These are phyloP conservation scores for Apiospora marii DNA, from an alignment of 2,329 filamentous ascomycete genomes.

Conservation along the genomic window DNA sequence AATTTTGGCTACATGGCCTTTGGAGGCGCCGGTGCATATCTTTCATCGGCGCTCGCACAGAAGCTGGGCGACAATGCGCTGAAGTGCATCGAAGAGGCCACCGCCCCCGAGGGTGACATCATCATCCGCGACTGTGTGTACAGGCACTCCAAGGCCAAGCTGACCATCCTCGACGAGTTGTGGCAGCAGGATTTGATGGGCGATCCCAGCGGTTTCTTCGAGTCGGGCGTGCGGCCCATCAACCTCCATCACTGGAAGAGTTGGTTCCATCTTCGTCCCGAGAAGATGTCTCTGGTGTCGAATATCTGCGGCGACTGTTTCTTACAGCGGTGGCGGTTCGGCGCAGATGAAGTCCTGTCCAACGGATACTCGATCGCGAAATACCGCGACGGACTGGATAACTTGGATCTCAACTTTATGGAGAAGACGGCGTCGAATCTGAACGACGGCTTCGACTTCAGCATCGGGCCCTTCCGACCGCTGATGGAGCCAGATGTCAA, in stretches of 20 bases:
- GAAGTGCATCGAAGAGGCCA: conserved; percentile 54
- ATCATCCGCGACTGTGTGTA: conserved; percentile 66
- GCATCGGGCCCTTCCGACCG: conserved; percentile 59
- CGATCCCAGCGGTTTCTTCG: conserved; percentile 67
- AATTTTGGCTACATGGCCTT: conserved; percentile 66
- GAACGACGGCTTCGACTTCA: conserved; percentile 58
- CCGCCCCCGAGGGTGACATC: conserved; percentile 57
- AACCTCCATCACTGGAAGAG: conserved; percentile 71
- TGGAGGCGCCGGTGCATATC: conserved; percentile 67
- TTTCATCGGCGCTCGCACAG: conserved; percentile 60
- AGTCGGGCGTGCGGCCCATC: conserved; percentile 61
- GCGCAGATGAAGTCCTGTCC: conserved; percentile 56
- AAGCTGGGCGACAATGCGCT: conserved; percentile 57
- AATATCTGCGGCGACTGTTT: conserved; percentile 66
- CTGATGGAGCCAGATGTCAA: conserved; percentile 51
- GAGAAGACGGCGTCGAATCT: conserved; percentile 62
- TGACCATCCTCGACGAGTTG: conserved; percentile 63
- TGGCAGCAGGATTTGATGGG: conserved; percentile 64
- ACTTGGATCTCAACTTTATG: conserved; percentile 53
- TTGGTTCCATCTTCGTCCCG: conserved; percentile 62
- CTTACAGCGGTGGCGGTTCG: conserved; percentile 62
- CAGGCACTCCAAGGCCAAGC: conserved; percentile 57
- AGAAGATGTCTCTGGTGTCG: conserved; percentile 56
- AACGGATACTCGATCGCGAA: conserved; percentile 66
- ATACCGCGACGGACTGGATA: conserved; percentile 51